These are phyloP conservation scores for Symbiodinium natans DNA, from an alignment of 73 alveolate genomes.

Conservation along the genomic window DNA sequence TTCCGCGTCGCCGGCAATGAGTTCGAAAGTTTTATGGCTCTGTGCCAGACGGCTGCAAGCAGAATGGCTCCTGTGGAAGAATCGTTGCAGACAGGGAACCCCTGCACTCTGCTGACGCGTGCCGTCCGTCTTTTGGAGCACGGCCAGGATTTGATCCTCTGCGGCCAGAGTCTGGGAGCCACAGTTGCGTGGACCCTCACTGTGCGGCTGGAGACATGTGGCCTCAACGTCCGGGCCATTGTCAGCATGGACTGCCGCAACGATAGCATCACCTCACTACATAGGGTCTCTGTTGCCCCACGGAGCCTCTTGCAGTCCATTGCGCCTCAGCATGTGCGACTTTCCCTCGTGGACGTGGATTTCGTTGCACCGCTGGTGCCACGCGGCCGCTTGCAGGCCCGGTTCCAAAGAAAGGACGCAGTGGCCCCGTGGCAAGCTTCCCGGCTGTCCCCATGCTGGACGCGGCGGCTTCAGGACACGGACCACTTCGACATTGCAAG, in stretches of 20 bases:
- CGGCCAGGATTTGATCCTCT: no score
- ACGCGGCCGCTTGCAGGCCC: not conserved
- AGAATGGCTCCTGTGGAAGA: no score
- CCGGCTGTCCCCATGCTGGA: not conserved
- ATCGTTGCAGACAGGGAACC: no score
- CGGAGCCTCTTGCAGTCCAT: not conserved
- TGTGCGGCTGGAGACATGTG: not conserved
- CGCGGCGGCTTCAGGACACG: not conserved
- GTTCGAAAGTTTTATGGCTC: no score
- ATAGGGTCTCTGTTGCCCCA: not conserved
- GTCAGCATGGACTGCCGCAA: not conserved
- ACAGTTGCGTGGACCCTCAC: not conserved
- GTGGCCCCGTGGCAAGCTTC: not conserved
- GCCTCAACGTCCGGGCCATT: not conserved
- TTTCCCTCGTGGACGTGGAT: not conserved
- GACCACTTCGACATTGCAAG: not conserved
- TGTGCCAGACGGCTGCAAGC: no score
- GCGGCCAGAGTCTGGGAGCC: not conserved
- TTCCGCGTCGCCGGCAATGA: no score
- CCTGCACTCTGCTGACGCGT: no score
- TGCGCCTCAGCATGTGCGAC: not conserved
- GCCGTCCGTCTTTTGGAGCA: no score
- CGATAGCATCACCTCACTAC: not conserved
- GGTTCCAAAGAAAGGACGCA: not conserved
- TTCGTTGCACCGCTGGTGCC: not conserved